Evolutionary conservation across 2,329 filamentous ascomycete species (phyloP), one percentile per base, ranked within the genome.

Genomic region (Colletotrichum siamense): DNA sequence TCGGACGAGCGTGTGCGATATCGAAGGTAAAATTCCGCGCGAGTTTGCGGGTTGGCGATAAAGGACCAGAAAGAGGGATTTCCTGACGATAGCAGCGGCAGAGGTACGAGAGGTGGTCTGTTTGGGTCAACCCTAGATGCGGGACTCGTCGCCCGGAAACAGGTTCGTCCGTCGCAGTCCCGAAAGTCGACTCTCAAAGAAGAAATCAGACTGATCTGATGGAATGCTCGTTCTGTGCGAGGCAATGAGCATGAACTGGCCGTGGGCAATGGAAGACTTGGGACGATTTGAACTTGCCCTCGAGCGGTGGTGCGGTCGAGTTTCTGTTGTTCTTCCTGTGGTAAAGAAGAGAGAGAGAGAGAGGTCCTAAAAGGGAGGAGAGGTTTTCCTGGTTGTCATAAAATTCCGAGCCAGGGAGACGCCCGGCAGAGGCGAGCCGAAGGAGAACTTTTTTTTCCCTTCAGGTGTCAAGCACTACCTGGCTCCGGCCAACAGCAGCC

Each of bases 371-470:
- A 68, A 39, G 9, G 62, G 62, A 73, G 61, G 57, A 72, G 69
- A 75, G 63, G 62, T 73, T 73, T 75, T 75, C 73, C 69, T 64
- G 69, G 73, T 59, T 76, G 49, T 68, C 55, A 73, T 18, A 44
- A 59, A 75, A 73, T 24, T 65, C 69, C 69, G 66, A 70, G 66
- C 61, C 52, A 75, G 73, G 69, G 73, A 75, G 73, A 30, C 39
- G 36, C 55, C 70, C 52, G 52, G 63, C 61, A 55, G 61, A 28
- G 71, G 57, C 71, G 30, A 74, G 71, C 59, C 59, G 55, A 62
- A 18, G 24, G 61, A 30, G 26, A 62, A 36, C 52, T 66, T 61
- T 57, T 57, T 32, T 52, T 7, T 8, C 18, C 72, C 32, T 26
- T 57, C 61, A 34, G 57, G 28, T 74, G 52, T 16, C 28, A 22